phyloP scores from a whole-genome alignment of 2,329 filamentous ascomycete species.

The Xylaria sp. region DNA sequence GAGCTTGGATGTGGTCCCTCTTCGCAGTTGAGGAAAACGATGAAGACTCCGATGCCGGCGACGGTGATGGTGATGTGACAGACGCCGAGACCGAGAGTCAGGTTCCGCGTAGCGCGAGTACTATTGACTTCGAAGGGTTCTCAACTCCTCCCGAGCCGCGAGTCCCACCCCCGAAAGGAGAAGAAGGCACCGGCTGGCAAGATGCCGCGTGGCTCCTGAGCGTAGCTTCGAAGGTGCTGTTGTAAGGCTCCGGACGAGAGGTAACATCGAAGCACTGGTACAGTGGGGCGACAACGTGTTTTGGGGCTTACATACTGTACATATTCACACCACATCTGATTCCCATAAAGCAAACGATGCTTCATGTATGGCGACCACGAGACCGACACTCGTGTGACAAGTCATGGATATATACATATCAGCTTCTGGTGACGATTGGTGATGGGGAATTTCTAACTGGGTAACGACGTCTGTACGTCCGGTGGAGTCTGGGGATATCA shows the following conservation, averaged over 20 bases:
- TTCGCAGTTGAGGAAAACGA: slow-evolving; percentile 72
- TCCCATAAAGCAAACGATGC: slow-evolving; percentile 4
- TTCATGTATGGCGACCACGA: slow-evolving; percentile 20
- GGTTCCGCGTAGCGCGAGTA: slow-evolving; percentile 52
- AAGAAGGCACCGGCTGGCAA: slow-evolving; percentile 70
- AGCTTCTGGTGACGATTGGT: slow-evolving; percentile 14
- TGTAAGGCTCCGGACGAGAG: slow-evolving; percentile 52
- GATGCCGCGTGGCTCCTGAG: slow-evolving; percentile 76
- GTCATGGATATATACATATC: slow-evolving; percentile 25
- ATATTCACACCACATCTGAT: background rate
- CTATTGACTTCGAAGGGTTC: slow-evolving; percentile 55
- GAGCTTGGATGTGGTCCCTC: slow-evolving; percentile 72
- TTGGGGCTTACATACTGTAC: slow-evolving; percentile 13
- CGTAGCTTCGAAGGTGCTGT: slow-evolving; percentile 71
- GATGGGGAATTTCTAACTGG: slow-evolving; percentile 13
- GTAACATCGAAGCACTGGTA: slow-evolving; percentile 16
- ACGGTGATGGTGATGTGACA: slow-evolving; percentile 51
- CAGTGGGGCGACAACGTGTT: slow-evolving; percentile 11
- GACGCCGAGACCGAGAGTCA: slow-evolving; percentile 54
- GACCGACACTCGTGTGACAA: slow-evolving; percentile 19
- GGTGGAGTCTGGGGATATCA: background rate
- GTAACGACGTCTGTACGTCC: slow-evolving; percentile 2
- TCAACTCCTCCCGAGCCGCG: slow-evolving; percentile 56
- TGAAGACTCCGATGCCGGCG: slow-evolving; percentile 58
- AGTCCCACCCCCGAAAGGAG: slow-evolving; percentile 61